These are phyloP conservation scores for Pythium periplocum DNA, from an alignment of 352 stramenopile species.

Conservation along the genomic window DNA sequence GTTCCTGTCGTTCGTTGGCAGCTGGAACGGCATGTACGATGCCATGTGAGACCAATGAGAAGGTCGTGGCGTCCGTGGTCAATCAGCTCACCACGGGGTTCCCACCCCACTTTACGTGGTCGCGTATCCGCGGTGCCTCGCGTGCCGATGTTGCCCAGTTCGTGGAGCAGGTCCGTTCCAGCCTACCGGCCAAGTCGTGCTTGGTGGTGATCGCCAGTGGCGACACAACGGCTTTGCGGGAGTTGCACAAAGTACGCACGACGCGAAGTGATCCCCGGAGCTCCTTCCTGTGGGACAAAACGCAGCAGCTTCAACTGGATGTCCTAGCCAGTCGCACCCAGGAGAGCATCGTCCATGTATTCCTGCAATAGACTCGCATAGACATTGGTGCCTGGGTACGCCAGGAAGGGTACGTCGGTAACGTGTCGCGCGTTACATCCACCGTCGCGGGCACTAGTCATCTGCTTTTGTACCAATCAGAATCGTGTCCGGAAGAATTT, in stretches of 20 bases:
- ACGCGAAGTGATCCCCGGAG: conserved; percentile 67
- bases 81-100: conserved; percentile 82
- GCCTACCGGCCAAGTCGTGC: conserved; percentile 46
- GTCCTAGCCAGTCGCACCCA: conserved; percentile 38
- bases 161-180: conserved; percentile 30
- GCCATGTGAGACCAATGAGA: conserved; percentile 34
- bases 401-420: too few relatives aligned
- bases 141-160: conserved; percentile 35
- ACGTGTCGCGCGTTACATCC: too few relatives aligned
- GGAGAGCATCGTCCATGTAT: conserved; percentile 59
- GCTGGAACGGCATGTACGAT: conserved; percentile 59
- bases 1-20: conserved; percentile 55
- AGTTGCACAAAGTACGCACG: conserved; percentile 73
- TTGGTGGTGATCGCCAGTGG: conserved; percentile 53
- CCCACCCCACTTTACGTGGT: conserved; percentile 77
- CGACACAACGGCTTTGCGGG: conserved; percentile 48
- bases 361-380: conserved; percentile 30
- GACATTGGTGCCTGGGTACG: background rate
- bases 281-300: conserved; percentile 76
- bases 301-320: conserved; percentile 56
- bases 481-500: too few relatives aligned
- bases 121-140: conserved; percentile 37
- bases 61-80: conserved; percentile 50
- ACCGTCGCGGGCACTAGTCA: too few relatives aligned
- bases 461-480: too few relatives aligned